phyloP scores from a whole-genome alignment of 2,329 filamentous ascomycete genomes.

The Sporothrix euskadiensis region DNA sequence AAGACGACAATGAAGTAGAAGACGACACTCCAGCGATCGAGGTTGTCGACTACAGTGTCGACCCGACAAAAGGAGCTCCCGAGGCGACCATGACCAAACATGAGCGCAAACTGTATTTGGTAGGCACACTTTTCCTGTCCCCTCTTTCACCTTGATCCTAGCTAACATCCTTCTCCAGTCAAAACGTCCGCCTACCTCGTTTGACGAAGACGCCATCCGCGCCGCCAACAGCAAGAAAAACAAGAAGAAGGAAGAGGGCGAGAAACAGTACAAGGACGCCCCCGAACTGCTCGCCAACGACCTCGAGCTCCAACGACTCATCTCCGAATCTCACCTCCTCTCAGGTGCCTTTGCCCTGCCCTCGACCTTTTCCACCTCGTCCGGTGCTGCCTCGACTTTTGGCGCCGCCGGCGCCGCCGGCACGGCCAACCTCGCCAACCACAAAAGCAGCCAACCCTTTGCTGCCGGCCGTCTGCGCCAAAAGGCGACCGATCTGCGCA shows the following conservation, averaged over 20 bases:
- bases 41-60: conserved; percentile 61
- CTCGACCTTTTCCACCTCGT: conserved; percentile 43
- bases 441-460: conserved; percentile 43
- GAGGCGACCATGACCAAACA: conserved; percentile 58
- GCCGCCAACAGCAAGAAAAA: conserved; percentile 35
- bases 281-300: conserved; percentile 82
- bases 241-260: conserved; percentile 44
- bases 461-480: conserved; percentile 70
- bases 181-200: conserved; percentile 49
- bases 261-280: conserved; percentile 60
- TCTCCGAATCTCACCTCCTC: conserved; percentile 89
- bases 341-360: conserved; percentile 49
- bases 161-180: conserved; percentile 42
- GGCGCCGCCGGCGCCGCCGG: conserved; percentile 40
- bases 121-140: conserved; percentile 33
- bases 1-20: conserved; percentile 35
- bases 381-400: conserved; percentile 41
- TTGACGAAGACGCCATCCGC: conserved; percentile 19
- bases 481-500: conserved; percentile 78
- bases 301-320: conserved; percentile 83
- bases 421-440: conserved; percentile 16
- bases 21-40: conserved; percentile 49
- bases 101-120: conserved; percentile 80
- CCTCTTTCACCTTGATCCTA: not conserved
- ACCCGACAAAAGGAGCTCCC: conserved; percentile 34